Percentiles rank a stretch among this genome's conserved stretches.
Evolutionary conservation across 306 rosid genomes (phyloP).

Genomic region (Rosa rugosa): DNA sequence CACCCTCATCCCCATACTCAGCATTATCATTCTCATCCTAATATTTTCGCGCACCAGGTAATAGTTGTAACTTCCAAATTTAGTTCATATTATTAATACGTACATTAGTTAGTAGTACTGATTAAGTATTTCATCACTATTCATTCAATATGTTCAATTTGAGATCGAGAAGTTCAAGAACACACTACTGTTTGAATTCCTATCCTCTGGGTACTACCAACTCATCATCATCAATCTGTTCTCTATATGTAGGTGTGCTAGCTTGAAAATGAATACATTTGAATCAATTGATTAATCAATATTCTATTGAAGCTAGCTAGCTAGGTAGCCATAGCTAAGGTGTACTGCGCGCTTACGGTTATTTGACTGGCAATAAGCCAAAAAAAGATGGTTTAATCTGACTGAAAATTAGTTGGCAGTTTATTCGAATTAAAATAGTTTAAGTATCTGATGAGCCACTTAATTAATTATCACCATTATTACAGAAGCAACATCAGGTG

Average conservation of each 20-base stretch:
- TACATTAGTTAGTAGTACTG: background rate
- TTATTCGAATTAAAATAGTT: background rate
- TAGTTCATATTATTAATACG: background rate
- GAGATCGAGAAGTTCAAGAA: background rate
- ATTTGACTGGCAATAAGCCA: background rate
- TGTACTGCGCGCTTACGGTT: background rate
- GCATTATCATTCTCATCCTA: background rate
- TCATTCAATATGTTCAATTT: background rate
- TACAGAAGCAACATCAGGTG: constrained; percentile 52
- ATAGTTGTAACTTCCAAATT: background rate
- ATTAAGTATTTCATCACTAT: background rate
- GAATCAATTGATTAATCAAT: background rate
- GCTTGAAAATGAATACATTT: background rate
- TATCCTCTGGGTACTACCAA: background rate
- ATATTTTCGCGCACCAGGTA: constrained; percentile 10
- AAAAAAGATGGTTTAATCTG: background rate
- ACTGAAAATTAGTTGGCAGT: background rate
- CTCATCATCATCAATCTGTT: background rate
- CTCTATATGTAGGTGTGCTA: background rate
- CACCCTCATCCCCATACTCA: background rate
- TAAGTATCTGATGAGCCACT: background rate
- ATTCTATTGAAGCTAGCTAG: background rate
- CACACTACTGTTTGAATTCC: background rate
- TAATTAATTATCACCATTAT: background rate
- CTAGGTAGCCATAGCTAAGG: background rate